phyloP scores from a whole-genome alignment of 805 yeast genomes.

The Candida palmyrensis region DNA sequence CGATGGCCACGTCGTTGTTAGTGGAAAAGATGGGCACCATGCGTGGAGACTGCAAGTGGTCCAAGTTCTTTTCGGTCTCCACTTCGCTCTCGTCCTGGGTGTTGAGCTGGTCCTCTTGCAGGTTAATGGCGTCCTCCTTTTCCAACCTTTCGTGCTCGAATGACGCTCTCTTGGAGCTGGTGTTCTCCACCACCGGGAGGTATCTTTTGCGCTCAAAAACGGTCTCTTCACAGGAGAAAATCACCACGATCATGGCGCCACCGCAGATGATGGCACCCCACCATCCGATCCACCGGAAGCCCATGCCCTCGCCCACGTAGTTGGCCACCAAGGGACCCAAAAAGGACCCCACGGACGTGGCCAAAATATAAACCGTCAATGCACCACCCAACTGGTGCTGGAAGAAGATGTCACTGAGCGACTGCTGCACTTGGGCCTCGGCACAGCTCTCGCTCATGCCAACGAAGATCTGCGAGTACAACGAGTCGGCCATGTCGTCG shows the following conservation, averaged over 20 bases:
- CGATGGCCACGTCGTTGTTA: conserved; percentile 4
- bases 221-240: conserved; percentile 69
- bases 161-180: conserved; percentile 5
- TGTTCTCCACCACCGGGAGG: conserved; percentile 6
- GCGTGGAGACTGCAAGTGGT: background rate
- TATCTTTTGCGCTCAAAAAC: conserved; percentile 52
- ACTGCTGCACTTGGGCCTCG: conserved; percentile 66
- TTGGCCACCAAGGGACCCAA: conserved; percentile 79
- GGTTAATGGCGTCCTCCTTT: background rate
- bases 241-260: conserved; percentile 45
- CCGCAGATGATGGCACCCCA: conserved; percentile 46
- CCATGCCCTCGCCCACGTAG: conserved; percentile 52
- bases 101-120: background rate
- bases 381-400: conserved; percentile 73
- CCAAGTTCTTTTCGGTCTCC: background rate
- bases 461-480: conserved; percentile 75
- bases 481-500: conserved; percentile 50
- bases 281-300: conserved; percentile 82
- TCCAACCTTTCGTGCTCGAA: conserved; percentile 2
- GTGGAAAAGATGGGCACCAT: conserved; percentile 5
- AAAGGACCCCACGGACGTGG: conserved; percentile 73
- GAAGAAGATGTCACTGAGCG: conserved; percentile 67
- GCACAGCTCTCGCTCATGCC: conserved; percentile 80
- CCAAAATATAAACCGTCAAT: conserved; percentile 68
- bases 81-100: background rate